Evolutionary conservation across 352 stramenopile species (phyloP).

Genomic region (Pythium aquatile): DNA sequence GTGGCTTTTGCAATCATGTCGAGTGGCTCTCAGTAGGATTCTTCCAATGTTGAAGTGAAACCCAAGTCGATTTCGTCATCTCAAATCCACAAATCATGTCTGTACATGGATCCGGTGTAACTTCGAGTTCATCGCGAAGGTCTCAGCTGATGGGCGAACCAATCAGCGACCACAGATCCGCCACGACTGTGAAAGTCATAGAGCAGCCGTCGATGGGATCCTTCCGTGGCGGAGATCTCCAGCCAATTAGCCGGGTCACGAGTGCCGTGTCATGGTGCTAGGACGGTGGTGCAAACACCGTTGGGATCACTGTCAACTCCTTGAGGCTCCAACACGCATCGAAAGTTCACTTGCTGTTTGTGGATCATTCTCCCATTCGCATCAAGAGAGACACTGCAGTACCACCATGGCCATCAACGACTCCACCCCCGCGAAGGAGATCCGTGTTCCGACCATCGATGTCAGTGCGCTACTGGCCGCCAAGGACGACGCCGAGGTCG

Average conservation of each 20-base stretch:
- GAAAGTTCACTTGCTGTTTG: background rate
- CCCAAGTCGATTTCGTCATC: background rate
- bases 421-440: background rate
- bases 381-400: background rate
- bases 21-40: no score
- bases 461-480: slow-evolving; percentile 40
- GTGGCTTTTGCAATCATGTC: no score
- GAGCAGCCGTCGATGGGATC: background rate
- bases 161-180: background rate
- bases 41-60: background rate
- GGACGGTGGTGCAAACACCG: background rate
- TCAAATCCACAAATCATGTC: background rate
- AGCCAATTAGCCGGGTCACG: background rate
- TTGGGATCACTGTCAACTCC: background rate
- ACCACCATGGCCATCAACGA: background rate
- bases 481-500: slow-evolving; percentile 30
- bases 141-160: background rate
- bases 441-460: slow-evolving; percentile 40
- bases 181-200: background rate
- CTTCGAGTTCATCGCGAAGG: background rate
- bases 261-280: background rate
- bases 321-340: background rate
- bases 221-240: background rate
- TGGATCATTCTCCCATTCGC: background rate
- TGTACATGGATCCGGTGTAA: background rate